Base-by-base conservation (phyloP, 129 eudicot genomes). In the Kitagawia praeruptora region DNA sequence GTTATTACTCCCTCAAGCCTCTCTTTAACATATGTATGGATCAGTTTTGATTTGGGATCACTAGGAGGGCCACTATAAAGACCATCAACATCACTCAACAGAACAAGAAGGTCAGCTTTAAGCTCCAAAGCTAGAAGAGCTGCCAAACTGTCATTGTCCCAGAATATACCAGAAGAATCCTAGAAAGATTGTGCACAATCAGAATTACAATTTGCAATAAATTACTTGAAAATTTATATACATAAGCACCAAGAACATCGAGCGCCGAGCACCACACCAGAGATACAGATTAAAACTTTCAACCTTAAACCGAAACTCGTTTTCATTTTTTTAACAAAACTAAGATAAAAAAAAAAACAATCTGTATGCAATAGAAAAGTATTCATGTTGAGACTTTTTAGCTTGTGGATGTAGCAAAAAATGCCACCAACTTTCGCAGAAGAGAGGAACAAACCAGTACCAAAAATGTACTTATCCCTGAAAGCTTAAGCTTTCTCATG, bases 91-190 rank as follows among this genome's bases (percentile, higher is more conserved):
- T 93, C 98, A 83, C 98, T 93, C 83, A 93, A 91, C 78, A 93
- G 81, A 77, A 93, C 87, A 80, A 93, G 92, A 64, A 93, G 98
- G 79, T 93, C 98, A 27, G 97, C 98, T 87, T 93, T 93, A 19
- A 93, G 87, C 84, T 93, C 98, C 89, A 93, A 81, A 31, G 97
- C 97, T 53, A 93, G 85, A 37, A 93, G 82, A 79, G 98, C 98
- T 34, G 98, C 91, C 85, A 93, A 85, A 67, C 98, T 93, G 88
- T 93, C 98, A 63, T 93, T 93, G 85, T 93, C 98, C 98, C 98
- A 93, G 80, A 93, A 93, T 25, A 93, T 94, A 53, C 98, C 98
- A 75, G 97, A 93, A 79, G 98, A 88, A 80, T 93, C 98, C 98
- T 93, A 72, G 14, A 72, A 72, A 41, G 38, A 23, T 72, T 72